phyloP scores from a whole-genome alignment of 495 filamentous ascomycete species.

The Penicillium nucicola region DNA sequence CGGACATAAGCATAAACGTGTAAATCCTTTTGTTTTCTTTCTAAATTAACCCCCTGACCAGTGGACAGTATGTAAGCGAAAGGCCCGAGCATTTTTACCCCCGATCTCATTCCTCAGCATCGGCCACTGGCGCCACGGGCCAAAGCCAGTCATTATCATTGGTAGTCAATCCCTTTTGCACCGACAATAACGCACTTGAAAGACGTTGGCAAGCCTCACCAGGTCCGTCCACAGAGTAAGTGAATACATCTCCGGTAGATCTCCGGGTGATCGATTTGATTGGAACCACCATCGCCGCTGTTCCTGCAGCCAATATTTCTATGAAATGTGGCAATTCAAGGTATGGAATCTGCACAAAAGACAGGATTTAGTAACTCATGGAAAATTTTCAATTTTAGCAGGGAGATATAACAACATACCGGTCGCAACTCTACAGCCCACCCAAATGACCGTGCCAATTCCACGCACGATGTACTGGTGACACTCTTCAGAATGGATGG shows the following conservation, averaged over 20 bases:
- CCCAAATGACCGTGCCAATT: slow-evolving; percentile 54
- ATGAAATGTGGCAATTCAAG: slow-evolving; percentile 63
- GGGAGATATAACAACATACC: slow-evolving; percentile 21
- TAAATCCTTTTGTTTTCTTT: no score
- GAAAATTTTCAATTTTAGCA: neutral
- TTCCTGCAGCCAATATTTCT: slow-evolving; percentile 80
- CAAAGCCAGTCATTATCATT: neutral
- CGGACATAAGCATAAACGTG: no score
- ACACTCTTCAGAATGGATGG: slow-evolving; percentile 65
- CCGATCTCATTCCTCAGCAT: neutral
- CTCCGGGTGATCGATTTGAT: slow-evolving; percentile 67
- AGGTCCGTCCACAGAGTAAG: neutral
- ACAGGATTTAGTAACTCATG: neutral
- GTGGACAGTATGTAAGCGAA: no score
- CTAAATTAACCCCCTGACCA: no score
- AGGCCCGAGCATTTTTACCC: no score
- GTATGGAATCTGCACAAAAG: slow-evolving; percentile 56
- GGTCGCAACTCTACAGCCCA: slow-evolving; percentile 56
- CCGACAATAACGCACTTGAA: neutral
- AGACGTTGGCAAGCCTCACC: neutral
- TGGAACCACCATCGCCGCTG: slow-evolving; percentile 77
- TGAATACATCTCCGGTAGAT: neutral
- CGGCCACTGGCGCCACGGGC: neutral
- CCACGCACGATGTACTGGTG: slow-evolving; percentile 57
- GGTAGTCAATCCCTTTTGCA: neutral